Conservation (phyloP, 2,329 filamentous ascomycete genomes). For the Arachnopeziza araneosa region DNA sequence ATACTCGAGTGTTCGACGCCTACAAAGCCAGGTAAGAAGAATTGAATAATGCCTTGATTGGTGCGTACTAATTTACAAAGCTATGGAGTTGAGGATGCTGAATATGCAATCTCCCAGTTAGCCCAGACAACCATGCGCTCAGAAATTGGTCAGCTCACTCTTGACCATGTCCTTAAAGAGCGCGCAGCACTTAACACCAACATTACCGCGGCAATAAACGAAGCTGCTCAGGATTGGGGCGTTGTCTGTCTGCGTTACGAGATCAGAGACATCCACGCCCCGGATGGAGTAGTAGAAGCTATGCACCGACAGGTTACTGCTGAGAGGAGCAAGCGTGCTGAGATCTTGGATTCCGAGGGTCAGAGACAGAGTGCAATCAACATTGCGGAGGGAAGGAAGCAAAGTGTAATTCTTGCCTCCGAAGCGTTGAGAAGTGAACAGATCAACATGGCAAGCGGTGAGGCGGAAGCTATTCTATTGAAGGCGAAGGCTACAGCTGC, state of each 20-base stretch:
- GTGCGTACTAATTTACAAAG: conserved; percentile 39
- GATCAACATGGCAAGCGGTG: conserved; percentile 88
- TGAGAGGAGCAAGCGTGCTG: conserved; percentile 92
- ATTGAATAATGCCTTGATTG: background rate
- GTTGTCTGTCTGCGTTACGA: conserved; percentile 95
- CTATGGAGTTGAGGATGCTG: conserved; percentile 96
- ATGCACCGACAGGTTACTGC: conserved; percentile 99
- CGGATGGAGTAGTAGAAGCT: conserved; percentile 85
- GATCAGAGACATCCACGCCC: conserved; percentile 96
- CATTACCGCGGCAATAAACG: conserved; percentile 98
- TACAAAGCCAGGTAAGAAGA: conserved; percentile 82
- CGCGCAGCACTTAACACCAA: conserved; percentile 93
- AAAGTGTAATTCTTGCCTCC: conserved; percentile 91
- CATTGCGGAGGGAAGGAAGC: conserved; percentile 95
- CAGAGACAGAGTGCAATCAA: conserved; percentile 98
- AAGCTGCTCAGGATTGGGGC: conserved; percentile 94
- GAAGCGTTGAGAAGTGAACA: conserved; percentile 86
- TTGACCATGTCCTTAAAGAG: conserved; percentile 97
- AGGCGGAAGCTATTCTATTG: conserved; percentile 86
- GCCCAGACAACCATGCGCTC: conserved; percentile 98
- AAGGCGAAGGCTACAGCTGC: conserved; percentile 80
- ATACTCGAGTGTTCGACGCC: conserved; percentile 93
- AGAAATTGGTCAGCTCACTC: conserved; percentile 91
- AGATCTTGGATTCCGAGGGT: conserved; percentile 95
- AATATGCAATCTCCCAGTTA: conserved; percentile 96